phyloP scores from a whole-genome alignment of 805 yeast species.

The Clavispora vitiphila region DNA sequence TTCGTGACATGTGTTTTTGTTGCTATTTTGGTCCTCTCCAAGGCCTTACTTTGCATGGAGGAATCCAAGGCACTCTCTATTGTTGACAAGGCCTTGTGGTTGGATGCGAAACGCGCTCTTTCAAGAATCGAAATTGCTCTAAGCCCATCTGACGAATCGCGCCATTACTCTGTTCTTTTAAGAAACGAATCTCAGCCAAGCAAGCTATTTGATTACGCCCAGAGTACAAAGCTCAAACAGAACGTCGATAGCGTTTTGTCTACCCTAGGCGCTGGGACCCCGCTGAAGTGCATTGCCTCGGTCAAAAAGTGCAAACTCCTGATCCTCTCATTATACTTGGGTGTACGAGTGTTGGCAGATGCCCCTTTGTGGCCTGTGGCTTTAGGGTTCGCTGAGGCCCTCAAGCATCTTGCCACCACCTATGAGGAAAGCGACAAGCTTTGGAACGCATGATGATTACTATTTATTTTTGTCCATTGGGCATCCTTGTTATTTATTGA shows the following conservation, averaged over 20 bases:
- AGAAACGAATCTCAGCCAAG: constrained; percentile 52
- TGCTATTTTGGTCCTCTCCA: constrained; percentile 57
- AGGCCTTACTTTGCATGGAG: constrained; percentile 56
- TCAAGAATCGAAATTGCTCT: constrained; percentile 57
- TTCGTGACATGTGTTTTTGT: constrained; percentile 68
- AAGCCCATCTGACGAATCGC: constrained; percentile 46
- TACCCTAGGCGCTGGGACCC: not conserved
- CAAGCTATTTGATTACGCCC: constrained; percentile 38
- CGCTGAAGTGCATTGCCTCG: not conserved
- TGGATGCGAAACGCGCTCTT: constrained; percentile 55
- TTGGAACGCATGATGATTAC: not conserved
- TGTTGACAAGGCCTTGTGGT: constrained; percentile 56
- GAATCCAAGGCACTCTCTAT: constrained; percentile 26
- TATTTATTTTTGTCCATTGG: not conserved
- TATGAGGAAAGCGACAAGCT: not conserved
- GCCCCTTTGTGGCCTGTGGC: constrained; percentile 88
- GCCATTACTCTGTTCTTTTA: constrained; percentile 53
- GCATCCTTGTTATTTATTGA: not conserved
- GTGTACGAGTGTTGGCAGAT: constrained; percentile 73
- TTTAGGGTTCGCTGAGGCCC: constrained; percentile 71
- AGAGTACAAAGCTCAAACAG: constrained; percentile 9
- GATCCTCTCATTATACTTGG: constrained; percentile 58
- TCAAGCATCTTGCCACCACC: constrained; percentile 47
- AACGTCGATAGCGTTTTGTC: constrained; percentile 6
- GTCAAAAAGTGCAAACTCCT: constrained; percentile 44